These are phyloP conservation scores for Eutrema yunnanense DNA, from an alignment of 345 rosid genomes.

Conservation along the genomic window DNA sequence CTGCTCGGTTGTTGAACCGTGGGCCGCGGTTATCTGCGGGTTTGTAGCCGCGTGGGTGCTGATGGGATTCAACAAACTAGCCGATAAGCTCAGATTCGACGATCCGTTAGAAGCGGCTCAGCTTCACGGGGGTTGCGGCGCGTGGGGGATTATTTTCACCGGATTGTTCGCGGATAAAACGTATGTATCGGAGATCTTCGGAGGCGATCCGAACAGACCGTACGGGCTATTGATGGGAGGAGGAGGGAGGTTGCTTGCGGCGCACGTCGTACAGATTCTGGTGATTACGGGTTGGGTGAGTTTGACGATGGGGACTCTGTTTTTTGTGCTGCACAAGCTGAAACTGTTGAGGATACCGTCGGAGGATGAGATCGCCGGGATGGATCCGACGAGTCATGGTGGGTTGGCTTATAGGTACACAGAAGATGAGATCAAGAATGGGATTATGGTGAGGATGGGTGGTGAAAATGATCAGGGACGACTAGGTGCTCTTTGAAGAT, in stretches of 20 bases:
- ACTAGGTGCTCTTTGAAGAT: neutral
- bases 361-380: constrained; percentile 36
- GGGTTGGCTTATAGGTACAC: constrained; percentile 32
- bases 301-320: constrained; percentile 37
- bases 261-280: constrained; percentile 34
- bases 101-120: constrained; percentile 48
- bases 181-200: constrained; percentile 27
- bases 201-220: constrained; percentile 30
- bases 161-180: constrained; percentile 31
- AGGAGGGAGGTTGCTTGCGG: constrained; percentile 34
- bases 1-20: constrained; percentile 38
- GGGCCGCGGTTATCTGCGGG: constrained; percentile 42
- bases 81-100: constrained; percentile 28
- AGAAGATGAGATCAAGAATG: constrained; percentile 19
- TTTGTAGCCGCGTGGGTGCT: constrained; percentile 41
- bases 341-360: constrained; percentile 34
- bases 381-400: constrained; percentile 42
- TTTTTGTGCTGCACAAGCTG: constrained; percentile 23
- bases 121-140: constrained; percentile 42
- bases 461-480: neutral
- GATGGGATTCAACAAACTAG: constrained; percentile 34
- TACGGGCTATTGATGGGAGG: constrained; percentile 41
- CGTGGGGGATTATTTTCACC: constrained; percentile 40
- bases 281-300: constrained; percentile 36
- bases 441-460: constrained; percentile 12